Evolutionary conservation across 306 rosid genomes (phyloP).

Genomic region (Vigna angularis): DNA sequence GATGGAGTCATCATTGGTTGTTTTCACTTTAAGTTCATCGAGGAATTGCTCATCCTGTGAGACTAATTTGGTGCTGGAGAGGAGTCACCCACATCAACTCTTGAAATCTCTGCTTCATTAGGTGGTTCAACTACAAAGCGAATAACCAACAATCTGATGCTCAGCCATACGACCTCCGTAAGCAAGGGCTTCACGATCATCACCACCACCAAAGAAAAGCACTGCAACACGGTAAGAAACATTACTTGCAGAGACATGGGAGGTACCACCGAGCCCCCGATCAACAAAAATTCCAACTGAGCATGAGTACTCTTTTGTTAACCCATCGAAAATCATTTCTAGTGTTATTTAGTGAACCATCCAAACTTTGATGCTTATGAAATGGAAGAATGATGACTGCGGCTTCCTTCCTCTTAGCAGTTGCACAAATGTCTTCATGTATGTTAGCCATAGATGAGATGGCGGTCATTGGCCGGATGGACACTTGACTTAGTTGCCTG

Average conservation of each 20-base stretch:
- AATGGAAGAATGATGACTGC: conserved; percentile 84
- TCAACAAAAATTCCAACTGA: conserved; percentile 84
- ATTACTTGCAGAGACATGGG: conserved; percentile 70
- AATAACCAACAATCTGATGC: conserved; percentile 64
- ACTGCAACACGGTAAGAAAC: conserved; percentile 66
- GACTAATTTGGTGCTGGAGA: conserved; percentile 40
- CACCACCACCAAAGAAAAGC: conserved; percentile 87
- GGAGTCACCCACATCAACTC: conserved; percentile 44
- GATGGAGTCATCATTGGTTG: conserved; percentile 52
- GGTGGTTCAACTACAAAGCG: conserved; percentile 57
- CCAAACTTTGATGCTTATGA: conserved; percentile 81
- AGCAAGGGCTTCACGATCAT: conserved; percentile 85
- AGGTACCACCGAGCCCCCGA: conserved; percentile 85
- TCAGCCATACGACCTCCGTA: conserved; percentile 77
- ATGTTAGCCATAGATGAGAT: conserved; percentile 68
- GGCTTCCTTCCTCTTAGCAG: conserved; percentile 68
- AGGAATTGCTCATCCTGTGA: conserved; percentile 62
- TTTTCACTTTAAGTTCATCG: conserved; percentile 48
- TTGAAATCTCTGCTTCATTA: conserved; percentile 46
- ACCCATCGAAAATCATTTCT: conserved; percentile 63
- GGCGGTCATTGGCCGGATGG: conserved; percentile 77
- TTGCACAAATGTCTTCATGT: conserved; percentile 82
- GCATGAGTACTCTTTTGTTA: conserved; percentile 76
- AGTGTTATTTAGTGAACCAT: conserved; percentile 65
- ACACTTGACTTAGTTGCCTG: conserved; percentile 70